Base-by-base conservation (phyloP, 257 asterid species). In the Jaltomata sinuosa region DNA sequence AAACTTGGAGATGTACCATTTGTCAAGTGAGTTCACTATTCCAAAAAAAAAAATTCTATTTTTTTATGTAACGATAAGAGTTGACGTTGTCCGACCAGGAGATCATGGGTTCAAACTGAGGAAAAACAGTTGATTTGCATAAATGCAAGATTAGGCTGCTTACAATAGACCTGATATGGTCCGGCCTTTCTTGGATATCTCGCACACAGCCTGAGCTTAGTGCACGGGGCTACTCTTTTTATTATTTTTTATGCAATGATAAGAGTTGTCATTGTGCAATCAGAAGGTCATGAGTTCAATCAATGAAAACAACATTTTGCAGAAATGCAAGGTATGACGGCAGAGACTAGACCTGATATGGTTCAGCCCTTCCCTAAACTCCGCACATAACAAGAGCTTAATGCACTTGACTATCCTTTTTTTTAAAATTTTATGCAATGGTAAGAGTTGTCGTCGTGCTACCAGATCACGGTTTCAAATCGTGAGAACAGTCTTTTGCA, bases 1-100 rank as follows among this genome's bases (percentile, higher is more conserved):
- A 78, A 88, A 91, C 86, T 47, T 85, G 89, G 89, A 90, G 84
- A 87, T 93, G 96, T 79, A 92, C 91, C 88, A 91, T 92, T 79
- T 93, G 96, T 80, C 96, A 92, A 87, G 94, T 92, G 50, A 87
- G 92, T 45, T 64, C 36, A n/a, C 15, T 47, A 76, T 21, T 74
- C 0, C 40, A 45, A n/a, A n/a, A n/a, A n/a, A n/a, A n/a, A n/a
- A n/a, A n/a, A 14, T 21, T 16, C 3, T 21, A n/a, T 55, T 45
- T 74, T 19, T 22, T 38, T 1, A 34, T 29, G 42, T 3, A 27
- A 11, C 36, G 2, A 55, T 25, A 1, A 79, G 21, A 79, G 49
- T 52, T 79, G 31, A 0, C 6, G 0, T 12, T 11, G 0, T 5
- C 21, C 0, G 31, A 38, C 5, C 0, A 12, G n/a, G 36, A 40